Evolutionary conservation across 2,329 filamentous ascomycete species (phyloP).

Genomic region (Allantophomopsis lycopodina): DNA sequence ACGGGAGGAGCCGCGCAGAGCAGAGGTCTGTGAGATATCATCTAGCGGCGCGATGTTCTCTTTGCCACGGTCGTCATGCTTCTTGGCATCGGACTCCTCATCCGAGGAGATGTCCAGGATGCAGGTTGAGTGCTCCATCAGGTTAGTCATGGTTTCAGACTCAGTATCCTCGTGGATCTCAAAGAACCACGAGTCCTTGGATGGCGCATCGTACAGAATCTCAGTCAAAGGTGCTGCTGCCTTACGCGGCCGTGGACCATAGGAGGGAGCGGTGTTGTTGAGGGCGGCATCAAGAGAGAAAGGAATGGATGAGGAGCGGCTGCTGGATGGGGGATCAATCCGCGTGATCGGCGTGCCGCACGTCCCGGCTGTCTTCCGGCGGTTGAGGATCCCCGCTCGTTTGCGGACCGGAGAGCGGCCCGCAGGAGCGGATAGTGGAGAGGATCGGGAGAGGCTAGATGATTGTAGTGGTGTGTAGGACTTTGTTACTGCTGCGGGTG

Average conservation of each 20-base stretch:
- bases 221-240: slow-evolving; percentile 11
- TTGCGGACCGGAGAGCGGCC: slow-evolving; percentile 73
- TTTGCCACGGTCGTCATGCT: slow-evolving; percentile 58
- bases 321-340: slow-evolving; percentile 50
- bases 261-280: slow-evolving; percentile 57
- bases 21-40: slow-evolving; percentile 43
- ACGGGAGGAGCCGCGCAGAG: slow-evolving; percentile 4
- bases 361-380: slow-evolving; percentile 37
- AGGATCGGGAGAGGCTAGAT: slow-evolving; percentile 20
- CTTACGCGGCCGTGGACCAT: slow-evolving; percentile 29
- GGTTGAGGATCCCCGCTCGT: slow-evolving; percentile 54
- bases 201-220: slow-evolving; percentile 27
- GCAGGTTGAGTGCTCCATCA: slow-evolving; percentile 82
- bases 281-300: slow-evolving; percentile 81
- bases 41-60: slow-evolving; percentile 78
- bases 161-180: slow-evolving; percentile 88
- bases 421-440: slow-evolving; percentile 53
- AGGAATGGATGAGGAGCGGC: slow-evolving; percentile 36
- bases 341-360: slow-evolving; percentile 37
- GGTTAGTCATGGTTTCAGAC: slow-evolving; percentile 81
- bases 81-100: slow-evolving; percentile 48
- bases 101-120: slow-evolving; percentile 83
- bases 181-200: slow-evolving; percentile 70
- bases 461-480: slow-evolving; percentile 22
- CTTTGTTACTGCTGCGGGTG: slow-evolving; percentile 23